Base-by-base conservation (phyloP, 2,329 filamentous ascomycete genomes). In the Trichoderma harzianum region DNA sequence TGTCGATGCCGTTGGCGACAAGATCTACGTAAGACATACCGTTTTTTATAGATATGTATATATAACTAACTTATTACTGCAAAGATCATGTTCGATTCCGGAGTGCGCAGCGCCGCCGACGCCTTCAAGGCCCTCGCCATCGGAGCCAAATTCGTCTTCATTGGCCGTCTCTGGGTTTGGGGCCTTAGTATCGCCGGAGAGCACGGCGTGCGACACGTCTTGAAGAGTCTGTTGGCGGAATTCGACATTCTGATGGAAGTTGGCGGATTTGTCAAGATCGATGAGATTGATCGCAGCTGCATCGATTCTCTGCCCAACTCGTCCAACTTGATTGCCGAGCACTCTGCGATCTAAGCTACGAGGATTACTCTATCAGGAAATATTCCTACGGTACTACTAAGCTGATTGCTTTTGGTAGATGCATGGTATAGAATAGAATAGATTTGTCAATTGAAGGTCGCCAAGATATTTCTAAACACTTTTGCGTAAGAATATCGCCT, bases 41-140 rank as follows among this genome's bases (percentile, higher is more conserved):
- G 3, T 21, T 7, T 7, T 12, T 7, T 11, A 26, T 12, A 24
- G 28, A 8, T 8, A 30, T 30, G 6, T 2, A 11, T 6, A 43
- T 0, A 30, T 11, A 16, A 51, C 69, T 67, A 28, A 71, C 24
- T 6, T n/a, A 26, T 30, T 2, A 6, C 16, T 66, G 68, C n/a
- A 47, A 47, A 73, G 79, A 82, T 76, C 80, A 83, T 83, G 75
- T 75, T 80, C 28, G 75, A 76, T 39, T 85, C 75, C 76, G 90
- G 89, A 0, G 84, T 91, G 36, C 84, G 86, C n/a, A 82, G 86
- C 39, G 89, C 88, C 1, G 86, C 87, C 0, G 89, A 91, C 74
- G 85, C 90, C 2, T 81, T 89, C 66, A 90, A 90, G 76, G 87
- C 87, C 0, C 78, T 90, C 6, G 87, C 86, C 10, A 76, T 90